phyloP scores from a whole-genome alignment of 2,329 filamentous ascomycete species.

The Cercospora canescens region DNA sequence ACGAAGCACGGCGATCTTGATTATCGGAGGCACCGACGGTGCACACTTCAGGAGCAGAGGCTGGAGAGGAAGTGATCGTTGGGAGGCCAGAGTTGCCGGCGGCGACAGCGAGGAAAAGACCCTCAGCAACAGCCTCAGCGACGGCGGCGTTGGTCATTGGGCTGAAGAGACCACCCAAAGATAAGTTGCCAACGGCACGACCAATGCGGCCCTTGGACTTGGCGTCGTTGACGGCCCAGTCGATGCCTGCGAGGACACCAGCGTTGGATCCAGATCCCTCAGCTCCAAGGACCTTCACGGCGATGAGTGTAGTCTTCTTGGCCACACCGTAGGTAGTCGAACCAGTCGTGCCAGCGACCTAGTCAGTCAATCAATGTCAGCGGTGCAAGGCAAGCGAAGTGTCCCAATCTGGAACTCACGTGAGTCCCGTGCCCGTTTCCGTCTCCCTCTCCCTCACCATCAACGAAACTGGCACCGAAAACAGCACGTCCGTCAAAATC shows the following conservation, averaged over 20 bases:
- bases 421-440: constrained; percentile 66
- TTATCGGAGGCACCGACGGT: constrained; percentile 40
- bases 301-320: constrained; percentile 47
- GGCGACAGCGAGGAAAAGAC: constrained; percentile 43
- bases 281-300: constrained; percentile 52
- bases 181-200: constrained; percentile 38
- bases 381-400: neutral
- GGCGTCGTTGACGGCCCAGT: constrained; percentile 52
- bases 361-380: neutral
- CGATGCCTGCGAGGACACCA: constrained; percentile 51
- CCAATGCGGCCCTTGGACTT: constrained; percentile 75
- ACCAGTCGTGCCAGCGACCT: constrained; percentile 57
- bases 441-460: constrained; percentile 34
- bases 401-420: constrained; percentile 40
- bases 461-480: constrained; percentile 27
- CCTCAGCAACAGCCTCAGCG: constrained; percentile 37
- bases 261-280: constrained; percentile 49
- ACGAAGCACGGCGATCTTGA: constrained; percentile 37
- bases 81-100: constrained; percentile 40
- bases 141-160: constrained; percentile 41
- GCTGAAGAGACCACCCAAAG: constrained; percentile 41
- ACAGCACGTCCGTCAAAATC: constrained; percentile 33
- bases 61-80: constrained; percentile 36
- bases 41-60: constrained; percentile 35
- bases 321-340: constrained; percentile 61